phyloP scores from a whole-genome alignment of 331 rosid genomes.

The Quercus phellos region DNA sequence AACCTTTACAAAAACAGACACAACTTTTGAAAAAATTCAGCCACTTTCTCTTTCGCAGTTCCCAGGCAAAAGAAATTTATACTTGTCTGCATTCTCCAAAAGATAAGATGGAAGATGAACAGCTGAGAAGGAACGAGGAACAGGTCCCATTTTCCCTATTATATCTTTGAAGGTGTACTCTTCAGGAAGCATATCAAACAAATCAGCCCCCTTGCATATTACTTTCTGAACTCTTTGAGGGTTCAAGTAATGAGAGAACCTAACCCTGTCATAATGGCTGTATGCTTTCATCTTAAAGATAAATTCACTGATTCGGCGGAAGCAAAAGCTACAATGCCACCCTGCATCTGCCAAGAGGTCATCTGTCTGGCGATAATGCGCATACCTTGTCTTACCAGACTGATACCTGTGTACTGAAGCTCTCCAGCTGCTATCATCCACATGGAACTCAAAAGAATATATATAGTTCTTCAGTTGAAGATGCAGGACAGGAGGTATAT shows the following conservation, averaged over 20 bases:
- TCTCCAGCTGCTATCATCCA: slow-evolving; percentile 93
- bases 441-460: slow-evolving; percentile 80
- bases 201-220: slow-evolving; percentile 76
- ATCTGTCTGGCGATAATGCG: slow-evolving; percentile 84
- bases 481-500: slow-evolving; percentile 68
- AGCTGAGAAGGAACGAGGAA: slow-evolving; percentile 92
- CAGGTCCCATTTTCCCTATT: slow-evolving; percentile 95
- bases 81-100: slow-evolving; percentile 68
- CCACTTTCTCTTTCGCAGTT: slow-evolving; percentile 65
- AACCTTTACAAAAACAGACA: slow-evolving; percentile 37
- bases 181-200: slow-evolving; percentile 94
- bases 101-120: slow-evolving; percentile 93
- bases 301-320: slow-evolving; percentile 77
- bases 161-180: slow-evolving; percentile 93
- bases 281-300: slow-evolving; percentile 97
- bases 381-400: slow-evolving; percentile 67
- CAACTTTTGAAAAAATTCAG: slow-evolving; percentile 25
- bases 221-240: slow-evolving; percentile 72
- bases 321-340: slow-evolving; percentile 99
- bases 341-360: slow-evolving; percentile 84
- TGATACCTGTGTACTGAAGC: slow-evolving; percentile 81
- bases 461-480: slow-evolving; percentile 88
- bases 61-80: slow-evolving; percentile 88
- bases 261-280: slow-evolving; percentile 86
- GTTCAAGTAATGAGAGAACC: slow-evolving; percentile 72